Conservation (phyloP, 148 eudicot genomes). For the Fallopia convolvulus region DNA sequence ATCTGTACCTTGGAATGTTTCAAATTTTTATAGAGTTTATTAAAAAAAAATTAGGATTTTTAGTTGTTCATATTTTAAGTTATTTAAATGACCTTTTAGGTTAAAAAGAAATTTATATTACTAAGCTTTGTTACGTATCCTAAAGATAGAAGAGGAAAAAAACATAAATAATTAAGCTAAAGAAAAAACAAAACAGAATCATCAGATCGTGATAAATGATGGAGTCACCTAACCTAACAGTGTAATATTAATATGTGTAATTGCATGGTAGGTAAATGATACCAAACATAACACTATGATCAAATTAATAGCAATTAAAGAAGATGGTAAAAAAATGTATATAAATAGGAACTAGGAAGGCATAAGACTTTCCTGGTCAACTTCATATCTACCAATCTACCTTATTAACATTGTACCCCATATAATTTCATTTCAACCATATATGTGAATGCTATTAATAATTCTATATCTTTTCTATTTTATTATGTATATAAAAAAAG, state of each 20-base stretch:
- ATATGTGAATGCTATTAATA: not conserved
- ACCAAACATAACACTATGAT: not conserved
- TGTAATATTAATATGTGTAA: not conserved
- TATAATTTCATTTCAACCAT: not conserved
- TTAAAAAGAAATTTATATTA: too few relatives aligned
- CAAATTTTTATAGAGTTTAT: too few relatives aligned
- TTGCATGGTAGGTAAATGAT: constrained; percentile 4
- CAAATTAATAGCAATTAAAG: not conserved
- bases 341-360: too few relatives aligned
- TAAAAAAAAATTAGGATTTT: too few relatives aligned
- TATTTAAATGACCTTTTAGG: too few relatives aligned
- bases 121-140: not conserved
- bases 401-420: not conserved
- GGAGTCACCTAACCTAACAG: not conserved
- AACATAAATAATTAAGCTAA: not conserved
- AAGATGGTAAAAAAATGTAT: not conserved
- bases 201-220: not conserved
- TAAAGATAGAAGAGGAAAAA: not conserved
- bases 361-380: not conserved
- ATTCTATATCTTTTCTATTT: not conserved
- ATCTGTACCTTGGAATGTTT: too few relatives aligned
- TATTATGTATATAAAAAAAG: not conserved
- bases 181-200: not conserved
- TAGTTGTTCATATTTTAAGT: too few relatives aligned
- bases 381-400: not conserved